Conservation (phyloP, 73 alveolate genomes). For the Paramecium caudatum region DNA sequence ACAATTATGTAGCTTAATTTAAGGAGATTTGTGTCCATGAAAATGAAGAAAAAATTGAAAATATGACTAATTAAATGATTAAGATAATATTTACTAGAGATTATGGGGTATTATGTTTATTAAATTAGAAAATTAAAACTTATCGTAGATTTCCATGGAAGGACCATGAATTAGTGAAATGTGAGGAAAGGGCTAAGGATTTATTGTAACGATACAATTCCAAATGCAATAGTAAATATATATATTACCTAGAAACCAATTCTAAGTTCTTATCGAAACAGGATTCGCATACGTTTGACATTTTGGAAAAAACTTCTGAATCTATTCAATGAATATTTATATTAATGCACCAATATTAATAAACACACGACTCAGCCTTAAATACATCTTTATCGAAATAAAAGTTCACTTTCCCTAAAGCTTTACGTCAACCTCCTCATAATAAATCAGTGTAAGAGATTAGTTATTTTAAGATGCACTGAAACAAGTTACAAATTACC, state of each 20-base stretch:
- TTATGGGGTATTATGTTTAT: neutral
- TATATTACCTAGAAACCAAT: neutral
- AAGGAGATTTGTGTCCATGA: slow-evolving; percentile 30
- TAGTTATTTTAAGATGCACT: neutral
- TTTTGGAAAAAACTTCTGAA: slow-evolving; percentile 38
- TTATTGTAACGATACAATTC: neutral
- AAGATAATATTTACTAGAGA: slow-evolving; percentile 50
- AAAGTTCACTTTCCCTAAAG: slow-evolving; percentile 30
- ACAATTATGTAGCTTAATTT: neutral
- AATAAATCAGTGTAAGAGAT: slow-evolving; percentile 10
- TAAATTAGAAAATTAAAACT: slow-evolving; percentile 20
- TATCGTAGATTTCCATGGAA: slow-evolving; percentile 59
- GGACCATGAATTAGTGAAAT: slow-evolving; percentile 22
- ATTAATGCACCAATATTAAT: neutral
- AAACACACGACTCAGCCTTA: slow-evolving; percentile 32
- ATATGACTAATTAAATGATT: slow-evolving; percentile 61
- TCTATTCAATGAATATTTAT: slow-evolving; percentile 22
- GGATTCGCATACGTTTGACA: slow-evolving; percentile 5
- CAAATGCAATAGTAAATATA: neutral
- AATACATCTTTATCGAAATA: slow-evolving; percentile 50
- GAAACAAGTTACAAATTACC: slow-evolving; percentile 41
- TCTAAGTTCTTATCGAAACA: neutral
- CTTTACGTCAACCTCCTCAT: neutral
- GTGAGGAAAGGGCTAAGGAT: slow-evolving; percentile 54
- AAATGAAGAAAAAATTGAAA: slow-evolving; percentile 30